Conservation (phyloP, 2,329 filamentous ascomycete genomes). For the Neoascochyta sp. region DNA sequence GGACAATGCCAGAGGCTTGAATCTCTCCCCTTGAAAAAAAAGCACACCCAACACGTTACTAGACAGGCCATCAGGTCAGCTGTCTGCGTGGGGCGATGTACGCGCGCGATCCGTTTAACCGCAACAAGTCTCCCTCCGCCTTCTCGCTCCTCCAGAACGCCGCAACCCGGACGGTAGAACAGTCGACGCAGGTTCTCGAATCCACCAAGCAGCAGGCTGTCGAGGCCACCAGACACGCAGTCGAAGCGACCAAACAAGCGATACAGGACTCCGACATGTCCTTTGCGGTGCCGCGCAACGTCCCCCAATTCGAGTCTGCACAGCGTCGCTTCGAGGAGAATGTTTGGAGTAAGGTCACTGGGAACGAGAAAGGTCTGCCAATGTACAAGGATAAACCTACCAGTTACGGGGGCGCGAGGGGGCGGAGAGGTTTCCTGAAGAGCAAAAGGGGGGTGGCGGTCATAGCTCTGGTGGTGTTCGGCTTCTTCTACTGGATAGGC, state of each 20-base stretch:
- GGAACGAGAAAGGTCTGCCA: constrained; percentile 63
- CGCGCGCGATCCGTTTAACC: constrained; percentile 46
- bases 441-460: constrained; percentile 59
- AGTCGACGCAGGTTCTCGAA: constrained; percentile 13
- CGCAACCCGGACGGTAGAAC: constrained; percentile 23
- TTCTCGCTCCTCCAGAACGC: constrained; percentile 30
- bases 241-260: constrained; percentile 31
- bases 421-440: constrained; percentile 51
- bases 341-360: constrained; percentile 54
- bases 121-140: constrained; percentile 32
- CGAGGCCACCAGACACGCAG: constrained; percentile 29
- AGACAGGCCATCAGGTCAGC: too few relatives aligned
- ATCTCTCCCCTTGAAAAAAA: too few relatives aligned
- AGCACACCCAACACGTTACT: too few relatives aligned
- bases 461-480: constrained; percentile 53
- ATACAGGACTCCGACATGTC: constrained; percentile 41
- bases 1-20: too few relatives aligned
- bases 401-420: constrained; percentile 56
- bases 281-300: constrained; percentile 42
- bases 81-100: too few relatives aligned
- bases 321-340: constrained; percentile 42
- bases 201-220: constrained; percentile 17
- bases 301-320: constrained; percentile 42
- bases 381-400: constrained; percentile 99
- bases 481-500: constrained; percentile 67